A percentile compares a stretch with the other conserved stretches of the same genome.
Conservation (phyloP, 371 early-diverging fungal genomes). For the Dichotomocladium elegans region DNA sequence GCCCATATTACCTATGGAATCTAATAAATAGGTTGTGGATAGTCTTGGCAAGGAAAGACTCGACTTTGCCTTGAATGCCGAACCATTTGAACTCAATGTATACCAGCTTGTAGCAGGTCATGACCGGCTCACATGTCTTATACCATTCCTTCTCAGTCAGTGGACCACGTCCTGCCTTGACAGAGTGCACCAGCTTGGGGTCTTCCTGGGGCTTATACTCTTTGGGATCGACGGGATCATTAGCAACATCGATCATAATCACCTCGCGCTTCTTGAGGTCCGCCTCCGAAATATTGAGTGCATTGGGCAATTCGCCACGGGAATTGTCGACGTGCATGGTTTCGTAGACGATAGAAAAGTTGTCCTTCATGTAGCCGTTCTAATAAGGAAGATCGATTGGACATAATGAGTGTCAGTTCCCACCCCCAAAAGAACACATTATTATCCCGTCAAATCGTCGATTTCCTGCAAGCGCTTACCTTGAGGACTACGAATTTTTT, state of each 20-base stretch:
- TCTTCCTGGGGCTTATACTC: slow-evolving; percentile 66
- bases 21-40: slow-evolving; percentile 33
- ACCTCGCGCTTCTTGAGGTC: slow-evolving; percentile 60
- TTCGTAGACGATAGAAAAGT: slow-evolving; percentile 71
- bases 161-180: slow-evolving; percentile 70
- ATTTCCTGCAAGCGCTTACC: too few species aligned
- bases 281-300: slow-evolving; percentile 32
- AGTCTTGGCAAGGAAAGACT: slow-evolving; percentile 47
- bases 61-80: slow-evolving; percentile 61
- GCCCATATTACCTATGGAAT: slow-evolving; percentile 29
- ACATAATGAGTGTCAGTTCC: too few species aligned
- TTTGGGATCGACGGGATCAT: slow-evolving; percentile 49
- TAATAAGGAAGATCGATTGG: slow-evolving; percentile 4
- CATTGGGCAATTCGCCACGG: slow-evolving; percentile 72
- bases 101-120: slow-evolving; percentile 79
- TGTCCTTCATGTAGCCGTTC: slow-evolving; percentile 69
- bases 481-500: slow-evolving; percentile 11
- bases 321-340: slow-evolving; percentile 66
- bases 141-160: slow-evolving; percentile 34
- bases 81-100: slow-evolving; percentile 75
- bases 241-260: slow-evolving; percentile 60
- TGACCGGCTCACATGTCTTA: slow-evolving; percentile 61
- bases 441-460: too few species aligned
- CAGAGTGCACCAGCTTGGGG: slow-evolving; percentile 57
- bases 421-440: too few species aligned